Evolutionary conservation across 2,329 filamentous ascomycete genomes (phyloP).

Genomic region (Alternaria arborescens): DNA sequence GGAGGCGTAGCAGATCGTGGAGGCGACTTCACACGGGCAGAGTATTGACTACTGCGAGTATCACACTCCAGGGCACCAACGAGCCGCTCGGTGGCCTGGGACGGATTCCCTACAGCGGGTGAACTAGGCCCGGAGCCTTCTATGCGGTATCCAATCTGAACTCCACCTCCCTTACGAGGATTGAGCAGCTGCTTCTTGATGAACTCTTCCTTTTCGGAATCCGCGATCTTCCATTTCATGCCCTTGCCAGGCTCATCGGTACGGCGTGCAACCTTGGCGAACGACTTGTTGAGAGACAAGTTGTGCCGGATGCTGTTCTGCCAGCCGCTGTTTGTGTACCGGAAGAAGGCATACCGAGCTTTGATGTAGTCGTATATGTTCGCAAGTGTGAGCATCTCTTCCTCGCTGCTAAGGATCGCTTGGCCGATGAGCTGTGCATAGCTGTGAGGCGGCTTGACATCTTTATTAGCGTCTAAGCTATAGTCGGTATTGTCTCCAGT

Average conservation of each 20-base stretch:
- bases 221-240: conserved; percentile 97
- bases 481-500: conserved; percentile 72
- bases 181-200: conserved; percentile 70
- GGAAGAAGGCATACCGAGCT: conserved; percentile 90
- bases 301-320: conserved; percentile 99
- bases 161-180: conserved; percentile 51
- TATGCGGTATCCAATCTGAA: conserved; percentile 38
- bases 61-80: conserved; percentile 49
- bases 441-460: conserved; percentile 94
- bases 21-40: conserved; percentile 49
- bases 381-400: conserved; percentile 88
- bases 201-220: conserved; percentile 87
- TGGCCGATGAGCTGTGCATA: conserved; percentile 98
- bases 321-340: conserved; percentile 86
- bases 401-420: conserved; percentile 85
- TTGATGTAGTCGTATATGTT: conserved; percentile 96
- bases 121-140: conserved; percentile 78
- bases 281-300: conserved; percentile 90
- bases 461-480: conserved; percentile 82
- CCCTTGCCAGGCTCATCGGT: conserved; percentile 97
- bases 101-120: conserved; percentile 58
- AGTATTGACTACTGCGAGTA: conserved; percentile 20
- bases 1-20: conserved; percentile 59
- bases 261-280: conserved; percentile 89
- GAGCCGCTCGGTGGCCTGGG: conserved; percentile 62